Conservation (phyloP, 768 basidiomycete species). For the Dentipellis sp. region DNA sequence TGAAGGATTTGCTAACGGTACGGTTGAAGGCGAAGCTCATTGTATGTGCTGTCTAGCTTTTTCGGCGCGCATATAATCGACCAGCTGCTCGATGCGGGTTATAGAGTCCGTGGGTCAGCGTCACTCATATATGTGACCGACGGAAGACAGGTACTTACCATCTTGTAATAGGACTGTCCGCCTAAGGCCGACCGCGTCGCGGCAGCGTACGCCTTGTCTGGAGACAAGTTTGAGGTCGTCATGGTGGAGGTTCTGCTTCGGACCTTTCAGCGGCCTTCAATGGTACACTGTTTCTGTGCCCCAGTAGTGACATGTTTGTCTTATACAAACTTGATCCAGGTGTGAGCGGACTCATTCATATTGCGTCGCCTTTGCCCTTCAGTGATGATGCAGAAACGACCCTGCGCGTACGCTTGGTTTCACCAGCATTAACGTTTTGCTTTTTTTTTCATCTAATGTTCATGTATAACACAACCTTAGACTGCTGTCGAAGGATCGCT, state of each 20-base stretch:
- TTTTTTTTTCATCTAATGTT: neutral
- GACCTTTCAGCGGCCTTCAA: neutral
- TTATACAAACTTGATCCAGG: neutral
- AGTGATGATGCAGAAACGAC: neutral
- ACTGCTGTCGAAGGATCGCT: neutral
- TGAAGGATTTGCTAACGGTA: neutral
- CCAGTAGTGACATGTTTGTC: neutral
- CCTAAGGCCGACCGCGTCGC: neutral
- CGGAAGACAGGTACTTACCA: neutral
- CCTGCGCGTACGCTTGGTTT: neutral
- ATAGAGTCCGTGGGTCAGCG: neutral
- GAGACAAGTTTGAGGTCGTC: constrained; percentile 1
- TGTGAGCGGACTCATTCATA: neutral
- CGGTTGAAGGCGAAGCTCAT: neutral
- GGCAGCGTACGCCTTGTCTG: neutral
- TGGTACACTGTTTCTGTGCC: neutral
- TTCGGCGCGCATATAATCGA: neutral
- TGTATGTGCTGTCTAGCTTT: neutral
- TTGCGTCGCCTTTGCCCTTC: neutral
- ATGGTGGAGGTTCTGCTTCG: neutral
- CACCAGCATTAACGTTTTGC: no score
- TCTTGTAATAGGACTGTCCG: neutral
- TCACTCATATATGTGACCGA: neutral
- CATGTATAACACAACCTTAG: neutral
- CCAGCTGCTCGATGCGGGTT: neutral